A percentile compares a stretch with the other conserved stretches of the same genome.
Conservation (phyloP, 192 early-diverging fungal genomes). For the Coemansia umbellata region DNA sequence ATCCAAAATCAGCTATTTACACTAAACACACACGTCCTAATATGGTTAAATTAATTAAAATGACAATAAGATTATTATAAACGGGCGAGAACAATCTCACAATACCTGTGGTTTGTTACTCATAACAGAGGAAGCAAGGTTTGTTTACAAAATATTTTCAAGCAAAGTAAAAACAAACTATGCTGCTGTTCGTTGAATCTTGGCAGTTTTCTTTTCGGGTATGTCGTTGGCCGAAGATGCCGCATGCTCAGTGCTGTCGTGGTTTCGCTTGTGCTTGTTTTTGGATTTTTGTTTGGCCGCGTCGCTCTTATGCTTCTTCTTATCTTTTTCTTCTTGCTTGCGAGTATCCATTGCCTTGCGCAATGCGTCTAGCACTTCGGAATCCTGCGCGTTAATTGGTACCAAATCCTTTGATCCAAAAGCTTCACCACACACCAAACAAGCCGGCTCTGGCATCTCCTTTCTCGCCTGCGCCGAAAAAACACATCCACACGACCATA, state of each 20-base stretch:
- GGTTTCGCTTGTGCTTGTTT: constrained; percentile 2
- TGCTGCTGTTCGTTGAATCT: neutral
- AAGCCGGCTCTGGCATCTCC: constrained; percentile 14
- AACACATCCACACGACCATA: constrained; percentile 48
- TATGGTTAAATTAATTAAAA: too few relatives aligned
- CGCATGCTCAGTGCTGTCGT: neutral
- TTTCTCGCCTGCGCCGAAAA: constrained; percentile 35
- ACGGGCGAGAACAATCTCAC: too few relatives aligned
- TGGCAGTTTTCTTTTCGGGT: neutral
- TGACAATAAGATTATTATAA: too few relatives aligned
- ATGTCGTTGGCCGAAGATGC: neutral
- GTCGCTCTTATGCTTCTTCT: neutral
- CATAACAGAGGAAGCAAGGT: too few relatives aligned
- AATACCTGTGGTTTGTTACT: too few relatives aligned
- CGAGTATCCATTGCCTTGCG: constrained; percentile 10
- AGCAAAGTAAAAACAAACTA: neutral
- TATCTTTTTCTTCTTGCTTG: constrained; percentile 2
- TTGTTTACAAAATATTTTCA: neutral
- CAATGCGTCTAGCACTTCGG: constrained; percentile 14
- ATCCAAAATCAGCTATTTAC: too few relatives aligned
- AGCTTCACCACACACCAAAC: constrained; percentile 24
- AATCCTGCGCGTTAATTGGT: constrained; percentile 26
- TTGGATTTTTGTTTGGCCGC: constrained; percentile 2
- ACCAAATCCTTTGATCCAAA: constrained; percentile 14
- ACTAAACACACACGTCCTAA: too few relatives aligned